These are phyloP conservation scores for Zoysia pacifica DNA, from an alignment of 176 grass and related monocot genomes.

Conservation along the genomic window DNA sequence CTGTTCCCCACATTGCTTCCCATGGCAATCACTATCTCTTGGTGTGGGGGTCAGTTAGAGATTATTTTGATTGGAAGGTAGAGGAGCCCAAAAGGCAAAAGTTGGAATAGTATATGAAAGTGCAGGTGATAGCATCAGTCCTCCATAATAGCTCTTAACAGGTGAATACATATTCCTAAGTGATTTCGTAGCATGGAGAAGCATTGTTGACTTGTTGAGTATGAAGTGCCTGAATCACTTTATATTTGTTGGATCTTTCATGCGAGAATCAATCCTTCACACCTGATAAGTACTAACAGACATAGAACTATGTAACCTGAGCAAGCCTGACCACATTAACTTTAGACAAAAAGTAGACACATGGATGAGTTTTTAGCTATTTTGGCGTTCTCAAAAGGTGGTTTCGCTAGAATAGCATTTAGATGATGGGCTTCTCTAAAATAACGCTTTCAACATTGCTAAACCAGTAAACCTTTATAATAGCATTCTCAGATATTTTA, in stretches of 20 bases:
- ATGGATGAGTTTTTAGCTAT: not conserved
- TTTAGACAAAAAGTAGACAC: not conserved
- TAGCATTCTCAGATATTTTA: no score
- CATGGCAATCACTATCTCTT: conserved; percentile 86
- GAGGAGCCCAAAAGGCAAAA: not conserved
- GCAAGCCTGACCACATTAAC: not conserved
- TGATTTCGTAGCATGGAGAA: conserved; percentile 40
- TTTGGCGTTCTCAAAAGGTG: no score
- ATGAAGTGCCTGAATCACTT: not conserved
- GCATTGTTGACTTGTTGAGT: conserved; percentile 47
- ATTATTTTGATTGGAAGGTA: not conserved
- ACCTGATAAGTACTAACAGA: not conserved
- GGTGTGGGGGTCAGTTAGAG: conserved; percentile 8
- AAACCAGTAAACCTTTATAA: no score
- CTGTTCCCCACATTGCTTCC: conserved; percentile 86
- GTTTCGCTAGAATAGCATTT: no score
- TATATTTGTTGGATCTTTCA: conserved; percentile 5
- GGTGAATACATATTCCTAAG: conserved; percentile 50
- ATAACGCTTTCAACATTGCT: no score
- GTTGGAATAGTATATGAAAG: conserved; percentile 34
- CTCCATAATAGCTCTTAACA: conserved; percentile 35
- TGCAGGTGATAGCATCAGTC: not conserved
- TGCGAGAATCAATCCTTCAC: not conserved
- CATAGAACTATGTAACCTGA: not conserved
- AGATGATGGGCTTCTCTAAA: no score